Base-by-base conservation (phyloP, 257 asterid genomes). In the Lycium ferocissimum region DNA sequence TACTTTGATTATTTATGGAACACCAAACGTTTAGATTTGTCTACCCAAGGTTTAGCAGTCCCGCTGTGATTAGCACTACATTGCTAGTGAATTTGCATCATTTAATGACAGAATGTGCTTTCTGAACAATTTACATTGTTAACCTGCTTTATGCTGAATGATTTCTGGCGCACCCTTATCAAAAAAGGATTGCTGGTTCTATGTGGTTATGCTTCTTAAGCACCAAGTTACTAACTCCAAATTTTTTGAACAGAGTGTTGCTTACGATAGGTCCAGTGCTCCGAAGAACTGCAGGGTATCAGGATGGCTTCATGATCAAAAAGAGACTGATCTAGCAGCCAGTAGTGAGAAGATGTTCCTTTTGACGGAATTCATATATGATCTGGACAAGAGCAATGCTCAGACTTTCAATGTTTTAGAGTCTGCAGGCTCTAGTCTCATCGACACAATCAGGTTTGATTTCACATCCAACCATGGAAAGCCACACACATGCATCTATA, bases 251-350 rank as follows among this genome's bases (percentile, higher is more conserved):
- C 95, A 96, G 99, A 91, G 94, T 37, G 98, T 94, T 79, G 98
- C 99, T 15, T 95, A 90, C 87, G 97, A 96, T 86, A 91, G 98
- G 88, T 90, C 99, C 57, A 95, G 99, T 88, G 98, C 99, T 84
- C 99, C 99, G 63, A 94, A 95, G 87, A 65, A 90, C 86, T 92
- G 99, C 92, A 88, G 94, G 89, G 92, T 96, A 47, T 94, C 91
- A 17, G 99, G 99, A 89, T 95, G 96, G 98, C 81, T 89, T 86
- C 92, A 91, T 79, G 90, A 86, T 73, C 67, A 83, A 51, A 92
- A 82, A 37, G 80, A 70, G 20, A 35, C 84, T 15, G 91, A 91
- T 56, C n/a, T 22, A 61, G 88, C 84, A 26, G 66, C 81, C n/a
- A 87, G 84, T 38, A 38, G 81, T 1, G 82, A 85, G 67, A 88